Evolutionary conservation across 2,329 filamentous ascomycete species (phyloP).

Genomic region (Sporothrix pallida): DNA sequence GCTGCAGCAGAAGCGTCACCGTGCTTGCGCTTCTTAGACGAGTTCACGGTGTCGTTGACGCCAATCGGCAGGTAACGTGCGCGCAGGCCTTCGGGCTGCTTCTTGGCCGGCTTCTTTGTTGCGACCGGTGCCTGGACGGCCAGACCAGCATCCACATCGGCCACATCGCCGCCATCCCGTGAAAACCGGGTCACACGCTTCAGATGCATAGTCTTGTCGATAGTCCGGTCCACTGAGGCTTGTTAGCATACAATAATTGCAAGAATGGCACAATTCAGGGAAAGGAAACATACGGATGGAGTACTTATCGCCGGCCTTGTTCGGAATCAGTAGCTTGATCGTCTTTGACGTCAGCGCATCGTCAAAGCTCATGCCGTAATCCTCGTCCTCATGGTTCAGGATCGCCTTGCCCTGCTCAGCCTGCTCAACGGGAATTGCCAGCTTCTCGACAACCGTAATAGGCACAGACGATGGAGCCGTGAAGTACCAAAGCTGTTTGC

Average conservation of each 20-base stretch:
- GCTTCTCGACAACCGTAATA: slow-evolving; percentile 68
- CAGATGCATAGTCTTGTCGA: slow-evolving; percentile 68
- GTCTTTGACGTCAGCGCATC: slow-evolving; percentile 56
- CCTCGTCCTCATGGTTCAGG: slow-evolving; percentile 66
- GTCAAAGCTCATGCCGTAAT: slow-evolving; percentile 66
- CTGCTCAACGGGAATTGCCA: slow-evolving; percentile 65
- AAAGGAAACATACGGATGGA: slow-evolving; percentile 54
- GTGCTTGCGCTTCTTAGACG: slow-evolving; percentile 50
- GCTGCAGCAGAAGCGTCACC: slow-evolving; percentile 21
- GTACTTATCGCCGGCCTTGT: slow-evolving; percentile 60
- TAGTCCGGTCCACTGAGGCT: slow-evolving; percentile 50
- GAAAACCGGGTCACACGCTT: slow-evolving; percentile 65
- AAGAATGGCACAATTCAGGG: not conserved
- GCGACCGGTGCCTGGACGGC: slow-evolving; percentile 48
- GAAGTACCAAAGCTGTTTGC: slow-evolving; percentile 83
- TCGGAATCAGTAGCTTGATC: slow-evolving; percentile 67
- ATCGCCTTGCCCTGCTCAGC: slow-evolving; percentile 59
- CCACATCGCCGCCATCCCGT: slow-evolving; percentile 45
- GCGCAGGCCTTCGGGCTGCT: slow-evolving; percentile 71
- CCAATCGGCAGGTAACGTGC: slow-evolving; percentile 73
- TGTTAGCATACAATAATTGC: slow-evolving; percentile 38
- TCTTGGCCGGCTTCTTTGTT: slow-evolving; percentile 59
- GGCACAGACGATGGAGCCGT: slow-evolving; percentile 72
- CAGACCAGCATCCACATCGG: not conserved
- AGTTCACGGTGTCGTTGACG: slow-evolving; percentile 43